These are phyloP conservation scores for Venturia nashicola DNA, from an alignment of 2,329 filamentous ascomycete genomes.

Conservation along the genomic window DNA sequence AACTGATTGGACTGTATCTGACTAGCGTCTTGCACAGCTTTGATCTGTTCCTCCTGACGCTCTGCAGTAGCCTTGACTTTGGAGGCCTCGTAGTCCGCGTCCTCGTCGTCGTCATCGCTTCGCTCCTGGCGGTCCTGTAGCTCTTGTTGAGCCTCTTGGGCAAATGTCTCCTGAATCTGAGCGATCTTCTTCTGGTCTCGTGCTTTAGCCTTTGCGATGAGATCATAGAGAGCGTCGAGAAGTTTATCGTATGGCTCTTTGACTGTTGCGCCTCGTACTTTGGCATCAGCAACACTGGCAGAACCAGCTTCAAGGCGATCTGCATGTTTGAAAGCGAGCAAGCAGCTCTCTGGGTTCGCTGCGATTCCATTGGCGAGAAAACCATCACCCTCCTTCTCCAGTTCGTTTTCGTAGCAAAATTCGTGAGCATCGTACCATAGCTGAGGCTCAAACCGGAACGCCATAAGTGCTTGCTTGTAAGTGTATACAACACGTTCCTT, in stretches of 20 bases:
- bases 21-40: constrained; percentile 51
- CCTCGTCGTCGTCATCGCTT: constrained; percentile 38
- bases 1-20: constrained; percentile 62
- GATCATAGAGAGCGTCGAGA: constrained; percentile 75
- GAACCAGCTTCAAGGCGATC: constrained; percentile 75
- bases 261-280: constrained; percentile 57
- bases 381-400: constrained; percentile 60
- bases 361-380: constrained; percentile 72
- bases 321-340: constrained; percentile 79
- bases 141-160: constrained; percentile 26
- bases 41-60: constrained; percentile 40
- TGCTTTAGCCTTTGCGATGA: constrained; percentile 59
- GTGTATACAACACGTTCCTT: constrained; percentile 74
- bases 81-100: constrained; percentile 26
- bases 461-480: constrained; percentile 90
- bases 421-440: constrained; percentile 93
- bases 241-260: constrained; percentile 74
- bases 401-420: constrained; percentile 73
- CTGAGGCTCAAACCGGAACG: constrained; percentile 85
- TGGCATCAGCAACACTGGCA: constrained; percentile 49
- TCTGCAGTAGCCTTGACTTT: constrained; percentile 34
- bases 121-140: constrained; percentile 20
- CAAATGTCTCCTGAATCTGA: constrained; percentile 42
- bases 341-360: constrained; percentile 86
- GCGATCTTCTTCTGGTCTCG: constrained; percentile 51